Percentiles rank a stretch among this genome's conserved stretches.
Conservation (phyloP, 1,284 basidiomycete genomes). For the Puccinia coronata region DNA sequence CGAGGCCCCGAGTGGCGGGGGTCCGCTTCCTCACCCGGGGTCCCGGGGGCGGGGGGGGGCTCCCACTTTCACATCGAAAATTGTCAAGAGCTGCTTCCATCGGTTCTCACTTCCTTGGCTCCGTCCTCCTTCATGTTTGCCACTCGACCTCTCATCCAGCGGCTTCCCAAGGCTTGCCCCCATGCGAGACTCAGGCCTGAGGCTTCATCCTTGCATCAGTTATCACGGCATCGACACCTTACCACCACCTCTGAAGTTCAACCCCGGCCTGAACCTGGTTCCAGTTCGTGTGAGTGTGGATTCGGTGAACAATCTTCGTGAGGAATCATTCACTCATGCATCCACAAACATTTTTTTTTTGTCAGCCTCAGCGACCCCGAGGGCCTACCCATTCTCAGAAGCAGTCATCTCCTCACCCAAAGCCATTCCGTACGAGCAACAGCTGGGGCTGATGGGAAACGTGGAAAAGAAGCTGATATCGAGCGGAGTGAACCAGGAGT, state of each 20-base stretch:
- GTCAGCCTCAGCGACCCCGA: conserved; percentile 1
- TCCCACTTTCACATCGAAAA: no score
- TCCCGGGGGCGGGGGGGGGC: no score
- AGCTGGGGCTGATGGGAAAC: conserved; percentile 35
- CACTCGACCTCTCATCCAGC: not conserved
- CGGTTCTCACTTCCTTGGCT: not conserved
- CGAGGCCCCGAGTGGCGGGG: no score
- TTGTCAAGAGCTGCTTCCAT: no score
- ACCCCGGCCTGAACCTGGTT: not conserved
- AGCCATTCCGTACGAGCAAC: not conserved
- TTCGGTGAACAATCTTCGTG: not conserved
- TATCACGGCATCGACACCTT: not conserved
- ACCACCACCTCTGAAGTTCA: not conserved
- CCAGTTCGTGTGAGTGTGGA: not conserved
- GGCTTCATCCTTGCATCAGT: not conserved
- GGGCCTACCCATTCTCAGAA: conserved; percentile 35
- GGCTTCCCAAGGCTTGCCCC: not conserved
- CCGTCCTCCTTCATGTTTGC: not conserved
- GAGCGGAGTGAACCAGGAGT: conserved; percentile 17
- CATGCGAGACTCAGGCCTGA: not conserved
- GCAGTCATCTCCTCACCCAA: not conserved
- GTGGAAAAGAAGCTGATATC: conserved; percentile 39
- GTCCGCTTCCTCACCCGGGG: no score
- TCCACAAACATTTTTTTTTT: not conserved
- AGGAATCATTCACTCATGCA: not conserved